These are phyloP conservation scores for Pythium coloratum DNA, from an alignment of 352 stramenopile species.

Conservation along the genomic window DNA sequence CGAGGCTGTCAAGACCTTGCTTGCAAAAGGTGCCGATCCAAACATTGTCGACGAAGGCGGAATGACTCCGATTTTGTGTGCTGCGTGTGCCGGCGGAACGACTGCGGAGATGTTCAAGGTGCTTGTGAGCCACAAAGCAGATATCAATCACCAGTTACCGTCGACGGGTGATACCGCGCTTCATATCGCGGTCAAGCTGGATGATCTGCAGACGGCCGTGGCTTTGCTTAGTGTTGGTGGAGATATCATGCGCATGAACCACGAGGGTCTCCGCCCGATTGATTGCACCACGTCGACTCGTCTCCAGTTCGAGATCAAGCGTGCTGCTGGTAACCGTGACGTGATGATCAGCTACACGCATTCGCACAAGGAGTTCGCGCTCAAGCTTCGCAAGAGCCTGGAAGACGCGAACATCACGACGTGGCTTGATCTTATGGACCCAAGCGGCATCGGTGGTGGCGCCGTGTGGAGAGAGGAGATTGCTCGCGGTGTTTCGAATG, in stretches of 20 bases:
- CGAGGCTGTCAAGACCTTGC: constrained; percentile 59
- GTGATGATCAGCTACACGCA: constrained; percentile 82
- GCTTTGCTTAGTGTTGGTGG: constrained; percentile 68
- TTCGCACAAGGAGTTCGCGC: constrained; percentile 61
- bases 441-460: constrained; percentile 56
- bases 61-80: constrained; percentile 79
- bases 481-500: constrained; percentile 59
- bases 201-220: constrained; percentile 70
- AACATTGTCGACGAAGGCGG: constrained; percentile 74
- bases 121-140: constrained; percentile 53
- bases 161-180: constrained; percentile 71
- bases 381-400: constrained; percentile 55
- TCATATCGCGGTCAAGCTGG: constrained; percentile 79
- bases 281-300: constrained; percentile 66
- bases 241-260: constrained; percentile 81
- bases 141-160: constrained; percentile 76
- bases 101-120: constrained; percentile 72
- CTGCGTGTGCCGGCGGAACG: constrained; percentile 66
- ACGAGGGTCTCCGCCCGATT: constrained; percentile 51
- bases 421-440: constrained; percentile 71
- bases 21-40: constrained; percentile 54
- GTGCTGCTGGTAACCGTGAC: constrained; percentile 58
- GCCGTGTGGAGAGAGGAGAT: constrained; percentile 72
- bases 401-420: constrained; percentile 65
- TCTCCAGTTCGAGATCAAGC: constrained; percentile 74